Base-by-base conservation (phyloP, 495 filamentous ascomycete genomes). In the Aspergillus coremiiformis region DNA sequence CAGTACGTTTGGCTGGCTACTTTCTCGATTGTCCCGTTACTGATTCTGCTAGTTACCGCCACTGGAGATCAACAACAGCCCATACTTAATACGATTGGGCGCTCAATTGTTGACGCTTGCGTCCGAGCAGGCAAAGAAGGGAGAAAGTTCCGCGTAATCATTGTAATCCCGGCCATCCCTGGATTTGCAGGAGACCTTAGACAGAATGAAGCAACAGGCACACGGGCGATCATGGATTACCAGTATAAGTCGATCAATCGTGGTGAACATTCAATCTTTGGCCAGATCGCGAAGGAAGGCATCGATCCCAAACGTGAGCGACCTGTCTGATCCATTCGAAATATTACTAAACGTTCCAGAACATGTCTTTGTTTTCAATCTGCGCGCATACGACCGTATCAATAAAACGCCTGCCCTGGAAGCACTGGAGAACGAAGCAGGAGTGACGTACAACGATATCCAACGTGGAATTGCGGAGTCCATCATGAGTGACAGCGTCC, bases 191-290 rank as follows among this genome's bases (percentile, higher is more conserved):
- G 93, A 9, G 92, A 96, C 66, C 72, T 98, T 10, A 71, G 92
- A 29, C 83, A 87, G 14, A 82, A 85, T 55, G 89, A 84, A 22
- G 92, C 93, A 0, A 78, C 78, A 17, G 92, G 93, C 20, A 96
- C 92, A 0, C 72, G 89, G 51, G 90, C 90, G 3, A 98, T 96
- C 62, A 98, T 98, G 89, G 91, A 96, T 62, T 98, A 96, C 65
- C 92, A 96, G 65, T 98, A 92, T 71, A 96, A 93, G 65, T 93
- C 89, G 1, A 95, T 98, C 52, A 84, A 84, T 59, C 86, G 92
- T 11, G 92, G 93, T 1, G 84, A 95, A 58, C 76, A 96, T 64
- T 95, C 88, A 10, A 96, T 96, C 44, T 90, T 85, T 59, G 85
- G 78, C 14, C 86, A 86, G 58, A 82, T 96, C 23, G 67, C 76